Evolutionary conservation across 495 filamentous ascomycete genomes (phyloP).

Genomic region (Evansstolkia leycettana): DNA sequence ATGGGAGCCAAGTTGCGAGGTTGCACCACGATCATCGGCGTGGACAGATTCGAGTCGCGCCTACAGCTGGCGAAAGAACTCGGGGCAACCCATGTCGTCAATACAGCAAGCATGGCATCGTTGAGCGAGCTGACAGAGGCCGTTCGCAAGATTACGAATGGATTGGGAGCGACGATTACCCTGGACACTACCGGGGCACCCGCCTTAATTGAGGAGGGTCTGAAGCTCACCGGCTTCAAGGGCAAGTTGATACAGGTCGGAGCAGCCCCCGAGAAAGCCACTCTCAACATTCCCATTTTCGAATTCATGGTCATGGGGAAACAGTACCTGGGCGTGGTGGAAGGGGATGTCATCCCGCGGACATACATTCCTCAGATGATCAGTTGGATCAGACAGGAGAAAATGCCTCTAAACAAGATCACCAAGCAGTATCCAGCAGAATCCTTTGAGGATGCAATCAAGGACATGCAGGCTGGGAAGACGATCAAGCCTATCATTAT

Average conservation of each 20-base stretch:
- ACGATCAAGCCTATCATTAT: slow-evolving; percentile 9
- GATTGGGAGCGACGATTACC: slow-evolving; percentile 13
- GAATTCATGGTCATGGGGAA: slow-evolving; percentile 11
- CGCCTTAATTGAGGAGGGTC: slow-evolving; percentile 13
- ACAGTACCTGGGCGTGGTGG: slow-evolving; percentile 8
- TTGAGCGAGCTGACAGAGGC: slow-evolving; percentile 1
- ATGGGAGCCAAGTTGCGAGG: slow-evolving; percentile 15
- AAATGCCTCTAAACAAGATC: slow-evolving; percentile 13
- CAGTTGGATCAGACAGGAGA: slow-evolving; percentile 14
- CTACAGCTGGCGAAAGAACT: slow-evolving; percentile 23
- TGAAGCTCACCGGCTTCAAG: slow-evolving; percentile 10
- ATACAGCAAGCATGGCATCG: slow-evolving; percentile 1
- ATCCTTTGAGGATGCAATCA: slow-evolving; percentile 6
- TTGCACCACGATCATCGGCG: slow-evolving; percentile 19
- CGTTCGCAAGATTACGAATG: slow-evolving; percentile 3
- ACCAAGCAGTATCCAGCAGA: slow-evolving; percentile 6
- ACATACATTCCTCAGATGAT: slow-evolving; percentile 21
- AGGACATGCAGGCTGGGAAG: slow-evolving; percentile 5
- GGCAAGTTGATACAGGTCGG: slow-evolving; percentile 7
- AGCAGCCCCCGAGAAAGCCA: slow-evolving; percentile 3
- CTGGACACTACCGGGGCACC: slow-evolving; percentile 24
- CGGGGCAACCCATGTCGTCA: slow-evolving; percentile 26
- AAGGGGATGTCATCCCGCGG: slow-evolving; percentile 8
- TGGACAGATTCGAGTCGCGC: slow-evolving; percentile 20
- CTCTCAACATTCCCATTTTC: slow-evolving; percentile 5